phyloP scores from a whole-genome alignment of 805 yeast genomes.

The Metschnikowia aberdeeniae region DNA sequence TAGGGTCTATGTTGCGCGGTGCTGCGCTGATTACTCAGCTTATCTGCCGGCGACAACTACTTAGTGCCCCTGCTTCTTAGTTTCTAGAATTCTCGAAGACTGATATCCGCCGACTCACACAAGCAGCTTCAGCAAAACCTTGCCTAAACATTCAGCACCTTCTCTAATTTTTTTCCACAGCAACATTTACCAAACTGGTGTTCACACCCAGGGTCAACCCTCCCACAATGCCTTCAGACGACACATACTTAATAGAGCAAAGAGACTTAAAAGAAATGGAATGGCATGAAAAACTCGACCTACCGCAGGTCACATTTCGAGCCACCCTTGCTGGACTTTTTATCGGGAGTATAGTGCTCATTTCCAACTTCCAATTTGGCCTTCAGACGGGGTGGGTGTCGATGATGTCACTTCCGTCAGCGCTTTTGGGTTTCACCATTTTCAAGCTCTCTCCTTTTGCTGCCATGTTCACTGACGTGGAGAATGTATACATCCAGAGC shows the following conservation, averaged over 20 bases:
- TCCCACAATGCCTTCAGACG: background rate
- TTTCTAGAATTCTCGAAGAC: too few species aligned
- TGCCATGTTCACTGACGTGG: conserved; percentile 65
- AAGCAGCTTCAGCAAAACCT: too few species aligned
- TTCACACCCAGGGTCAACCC: too few species aligned
- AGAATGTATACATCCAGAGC: conserved; percentile 87
- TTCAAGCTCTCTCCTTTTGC: conserved; percentile 60
- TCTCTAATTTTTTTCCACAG: too few species aligned
- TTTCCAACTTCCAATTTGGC: conserved; percentile 94
- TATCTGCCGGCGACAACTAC: background rate
- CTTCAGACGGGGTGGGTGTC: conserved; percentile 98
- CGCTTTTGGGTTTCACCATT: conserved; percentile 78
- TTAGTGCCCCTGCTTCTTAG: background rate
- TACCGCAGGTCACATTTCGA: conserved; percentile 67
- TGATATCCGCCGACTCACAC: too few species aligned
- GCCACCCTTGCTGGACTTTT: conserved; percentile 71
- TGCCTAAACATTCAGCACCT: too few species aligned
- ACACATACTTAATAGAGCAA: background rate
- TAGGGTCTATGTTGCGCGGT: background rate
- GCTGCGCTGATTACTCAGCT: conserved; percentile 4
- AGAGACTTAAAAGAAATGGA: conserved; percentile 1
- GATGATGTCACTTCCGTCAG: conserved; percentile 97
- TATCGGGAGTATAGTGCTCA: conserved; percentile 83
- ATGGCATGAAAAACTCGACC: conserved; percentile 44
- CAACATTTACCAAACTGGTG: too few species aligned